Evolutionary conservation across 2,329 filamentous ascomycete genomes (phyloP).

Genomic region (Penicillium thymicola): DNA sequence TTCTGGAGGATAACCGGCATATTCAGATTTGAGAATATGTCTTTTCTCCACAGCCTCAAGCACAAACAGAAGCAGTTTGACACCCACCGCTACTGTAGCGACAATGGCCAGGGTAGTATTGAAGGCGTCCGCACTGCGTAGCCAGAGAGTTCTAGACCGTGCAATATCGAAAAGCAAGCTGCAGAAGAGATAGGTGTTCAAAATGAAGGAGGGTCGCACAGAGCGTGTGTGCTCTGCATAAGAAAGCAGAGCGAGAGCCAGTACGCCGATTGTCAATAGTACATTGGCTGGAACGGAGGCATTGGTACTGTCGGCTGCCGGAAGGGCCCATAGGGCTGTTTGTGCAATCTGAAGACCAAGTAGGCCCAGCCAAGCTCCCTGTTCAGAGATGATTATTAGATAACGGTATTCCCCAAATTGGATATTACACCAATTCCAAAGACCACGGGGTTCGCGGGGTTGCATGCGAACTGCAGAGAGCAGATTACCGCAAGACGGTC

Average conservation of each 20-base stretch:
- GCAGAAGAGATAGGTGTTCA: slow-evolving; percentile 48
- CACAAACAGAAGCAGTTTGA: slow-evolving; percentile 45
- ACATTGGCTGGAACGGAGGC: slow-evolving; percentile 36
- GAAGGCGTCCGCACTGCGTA: slow-evolving; percentile 28
- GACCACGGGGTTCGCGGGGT: background rate
- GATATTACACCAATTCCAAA: background rate
- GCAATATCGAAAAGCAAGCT: slow-evolving; percentile 48
- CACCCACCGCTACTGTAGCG: slow-evolving; percentile 40
- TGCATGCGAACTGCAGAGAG: background rate
- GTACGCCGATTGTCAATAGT: slow-evolving; percentile 27
- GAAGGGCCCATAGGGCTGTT: slow-evolving; percentile 37
- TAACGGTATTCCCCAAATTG: background rate
- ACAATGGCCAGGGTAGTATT: slow-evolving; percentile 42
- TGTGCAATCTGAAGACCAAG: slow-evolving; percentile 38
- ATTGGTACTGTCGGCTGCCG: slow-evolving; percentile 30
- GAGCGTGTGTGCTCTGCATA: slow-evolving; percentile 48
- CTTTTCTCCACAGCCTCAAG: slow-evolving; percentile 49
- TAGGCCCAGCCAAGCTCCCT: slow-evolving; percentile 34
- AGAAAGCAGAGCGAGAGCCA: slow-evolving; percentile 41
- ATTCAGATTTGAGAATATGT: slow-evolving; percentile 39
- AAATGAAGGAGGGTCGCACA: slow-evolving; percentile 47
- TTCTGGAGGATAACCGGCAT: slow-evolving; percentile 47
- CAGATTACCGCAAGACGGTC: background rate
- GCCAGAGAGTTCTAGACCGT: slow-evolving; percentile 45
- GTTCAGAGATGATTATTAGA: slow-evolving; percentile 4